These are phyloP conservation scores for Panaeolus papilionaceus DNA, from an alignment of 768 basidiomycete species.

Conservation along the genomic window DNA sequence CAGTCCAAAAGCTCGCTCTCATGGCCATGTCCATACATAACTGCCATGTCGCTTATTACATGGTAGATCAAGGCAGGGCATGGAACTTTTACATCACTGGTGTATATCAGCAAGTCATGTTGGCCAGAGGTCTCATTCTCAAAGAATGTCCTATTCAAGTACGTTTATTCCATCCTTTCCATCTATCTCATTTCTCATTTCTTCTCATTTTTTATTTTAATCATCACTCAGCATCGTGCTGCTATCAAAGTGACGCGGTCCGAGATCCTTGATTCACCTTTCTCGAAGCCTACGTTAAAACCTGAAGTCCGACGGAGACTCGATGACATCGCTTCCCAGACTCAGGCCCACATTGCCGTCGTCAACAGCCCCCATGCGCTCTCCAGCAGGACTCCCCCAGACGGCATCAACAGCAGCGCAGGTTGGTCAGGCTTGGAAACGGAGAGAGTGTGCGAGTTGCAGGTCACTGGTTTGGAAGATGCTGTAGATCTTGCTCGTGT, in stretches of 20 bases:
- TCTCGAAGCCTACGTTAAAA: conserved; percentile 81
- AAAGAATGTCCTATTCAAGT: conserved; percentile 91
- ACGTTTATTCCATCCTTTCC: conserved; percentile 28
- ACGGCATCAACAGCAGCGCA: conserved; percentile 75
- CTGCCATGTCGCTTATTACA: conserved; percentile 82
- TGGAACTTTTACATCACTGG: conserved; percentile 95
- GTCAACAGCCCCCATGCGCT: conserved; percentile 84
- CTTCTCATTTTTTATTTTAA: conserved; percentile 20
- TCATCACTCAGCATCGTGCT: conserved; percentile 67
- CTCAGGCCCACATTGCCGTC: conserved; percentile 92
- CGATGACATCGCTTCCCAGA: conserved; percentile 94
- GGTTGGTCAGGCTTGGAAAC: conserved; percentile 94
- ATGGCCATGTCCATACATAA: conserved; percentile 82
- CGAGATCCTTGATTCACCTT: conserved; percentile 88
- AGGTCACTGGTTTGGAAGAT: conserved; percentile 88
- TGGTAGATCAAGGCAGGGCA: conserved; percentile 71
- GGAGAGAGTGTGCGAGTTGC: conserved; percentile 92
- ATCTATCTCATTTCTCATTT: conserved; percentile 24
- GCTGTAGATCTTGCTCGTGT: conserved; percentile 92
- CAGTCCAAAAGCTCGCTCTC: conserved; percentile 79
- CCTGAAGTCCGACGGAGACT: conserved; percentile 81
- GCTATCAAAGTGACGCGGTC: conserved; percentile 91
- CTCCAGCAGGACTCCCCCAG: conserved; percentile 77
- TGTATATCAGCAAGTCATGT: conserved; percentile 91
- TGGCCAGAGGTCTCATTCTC: conserved; percentile 85